These are phyloP conservation scores for Fusarium sulawesiense DNA, from an alignment of 2,329 filamentous ascomycete species.

Conservation along the genomic window DNA sequence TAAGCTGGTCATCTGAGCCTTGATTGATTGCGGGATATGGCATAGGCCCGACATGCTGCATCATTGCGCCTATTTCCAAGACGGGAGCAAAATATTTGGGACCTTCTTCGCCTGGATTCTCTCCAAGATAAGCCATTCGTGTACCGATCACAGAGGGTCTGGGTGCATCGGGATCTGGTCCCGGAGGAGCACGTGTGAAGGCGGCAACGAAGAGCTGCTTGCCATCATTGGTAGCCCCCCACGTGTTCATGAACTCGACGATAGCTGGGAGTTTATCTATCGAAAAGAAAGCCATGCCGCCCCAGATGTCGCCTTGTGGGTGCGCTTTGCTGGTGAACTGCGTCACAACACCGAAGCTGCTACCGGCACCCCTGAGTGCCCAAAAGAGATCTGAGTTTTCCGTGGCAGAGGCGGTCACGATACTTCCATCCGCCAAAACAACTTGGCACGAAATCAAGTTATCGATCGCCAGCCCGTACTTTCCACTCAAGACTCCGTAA, in stretches of 20 bases:
- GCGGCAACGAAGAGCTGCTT: conserved; percentile 32
- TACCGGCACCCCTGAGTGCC: conserved; percentile 55
- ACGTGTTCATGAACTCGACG: conserved; percentile 48
- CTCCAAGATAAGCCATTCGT: conserved; percentile 38
- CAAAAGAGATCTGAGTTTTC: conserved; percentile 59
- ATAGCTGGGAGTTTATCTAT: conserved; percentile 44
- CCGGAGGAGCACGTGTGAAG: conserved; percentile 31
- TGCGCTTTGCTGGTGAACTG: conserved; percentile 52
- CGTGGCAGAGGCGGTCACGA: conserved; percentile 54
- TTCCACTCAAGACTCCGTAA: conserved; percentile 66
- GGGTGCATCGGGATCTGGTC: conserved; percentile 37
- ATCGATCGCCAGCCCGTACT: conserved; percentile 63
- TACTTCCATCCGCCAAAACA: conserved; percentile 53
- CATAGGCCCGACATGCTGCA: conserved; percentile 53
- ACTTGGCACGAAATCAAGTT: conserved; percentile 54
- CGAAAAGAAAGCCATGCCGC: conserved; percentile 46
- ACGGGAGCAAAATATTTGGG: conserved; percentile 51
- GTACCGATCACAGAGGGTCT: conserved; percentile 31
- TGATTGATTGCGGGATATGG: conserved; percentile 57
- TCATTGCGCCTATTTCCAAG: conserved; percentile 51
- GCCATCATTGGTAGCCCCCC: conserved; percentile 44
- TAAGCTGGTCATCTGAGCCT: conserved; percentile 51
- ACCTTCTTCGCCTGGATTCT: conserved; percentile 32
- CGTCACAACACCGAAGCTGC: conserved; percentile 58
- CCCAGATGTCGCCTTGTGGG: conserved; percentile 49